phyloP scores from a whole-genome alignment of 2,329 filamentous ascomycete genomes.

The Sporothrix sp. region DNA sequence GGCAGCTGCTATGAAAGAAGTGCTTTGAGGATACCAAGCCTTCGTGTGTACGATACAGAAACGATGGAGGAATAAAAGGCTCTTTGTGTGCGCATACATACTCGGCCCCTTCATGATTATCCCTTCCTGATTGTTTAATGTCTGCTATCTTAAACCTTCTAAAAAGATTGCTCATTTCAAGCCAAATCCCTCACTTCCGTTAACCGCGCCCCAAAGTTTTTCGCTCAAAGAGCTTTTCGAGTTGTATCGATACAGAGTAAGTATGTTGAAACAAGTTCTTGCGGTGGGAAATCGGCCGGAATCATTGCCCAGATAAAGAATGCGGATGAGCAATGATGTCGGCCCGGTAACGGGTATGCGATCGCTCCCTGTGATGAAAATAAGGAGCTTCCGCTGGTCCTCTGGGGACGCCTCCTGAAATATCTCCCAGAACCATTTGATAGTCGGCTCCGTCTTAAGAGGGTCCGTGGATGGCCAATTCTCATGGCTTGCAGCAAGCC shows the following conservation, averaged over 20 bases:
- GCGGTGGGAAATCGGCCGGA: conserved; percentile 69
- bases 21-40: conserved; percentile 7
- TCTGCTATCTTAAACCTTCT: too few species aligned
- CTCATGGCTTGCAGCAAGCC: conserved; percentile 70
- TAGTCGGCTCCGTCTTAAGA: conserved; percentile 52
- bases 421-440: conserved; percentile 83
- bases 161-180: conserved; percentile 59
- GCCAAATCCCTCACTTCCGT: conserved; percentile 85
- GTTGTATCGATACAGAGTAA: conserved; percentile 66
- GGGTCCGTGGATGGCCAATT: conserved; percentile 57
- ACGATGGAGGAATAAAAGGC: background rate
- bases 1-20: conserved; percentile 34
- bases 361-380: conserved; percentile 85
- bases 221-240: conserved; percentile 56
- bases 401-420: conserved; percentile 56
- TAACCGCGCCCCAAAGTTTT: conserved; percentile 76
- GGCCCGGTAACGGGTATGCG: conserved; percentile 83
- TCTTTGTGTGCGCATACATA: too few species aligned
- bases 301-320: conserved; percentile 68
- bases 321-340: conserved; percentile 64
- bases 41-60: background rate
- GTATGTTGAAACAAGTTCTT: conserved; percentile 81
- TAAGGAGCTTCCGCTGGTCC: conserved; percentile 68
- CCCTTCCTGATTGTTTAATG: too few species aligned
- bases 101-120: too few species aligned